Evolutionary conservation across 306 rosid species (phyloP), one percentile per base, ranked within the genome.

Genomic region (Medicago arabica): DNA sequence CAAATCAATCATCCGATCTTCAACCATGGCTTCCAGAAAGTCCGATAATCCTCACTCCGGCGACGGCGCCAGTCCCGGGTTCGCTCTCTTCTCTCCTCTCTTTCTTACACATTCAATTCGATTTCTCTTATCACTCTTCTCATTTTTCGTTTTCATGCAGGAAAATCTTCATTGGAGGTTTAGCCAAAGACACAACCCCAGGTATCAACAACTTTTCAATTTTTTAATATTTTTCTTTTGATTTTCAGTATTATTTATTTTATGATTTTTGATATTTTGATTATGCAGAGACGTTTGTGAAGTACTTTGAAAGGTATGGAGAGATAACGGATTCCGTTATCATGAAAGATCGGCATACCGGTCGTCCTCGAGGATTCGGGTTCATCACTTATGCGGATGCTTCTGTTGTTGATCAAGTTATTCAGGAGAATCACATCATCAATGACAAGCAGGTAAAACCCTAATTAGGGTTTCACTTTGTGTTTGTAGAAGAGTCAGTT

Each of bases 31-130:
- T 34, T 93, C 97, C 47, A 88, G 89, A 69, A 88, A 83, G 82
- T 23, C 63, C 60, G 90, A 87, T 15, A 84, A 91, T 58, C 89
- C 93, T 63, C 93, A 86, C 78, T 67, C 89, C 14, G 93, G 97
- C 36, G 94, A 93, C 63, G 97, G 94, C 17, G 94, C 97, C 34
- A 91, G 91, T 77, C 97, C 97, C 34, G 98, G 98, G 98, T 91
- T 60, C 28, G 88, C 83, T 5, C 54, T 21, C 8, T 9, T 23
- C 63, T 57, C 62, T 15, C 13, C 17, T 59, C 58, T 10, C 0
- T 1, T 3, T 50, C 21, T 15, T 13, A 14, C 16, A 19, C n/a
- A 2, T 57, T 3, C 1, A 0, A 14, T 9, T 44, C 16, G 49
- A 0, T 25, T 7, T 44, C 17, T 6, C 28, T 46, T 31, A 1